Percentiles rank a stretch among this genome's conserved stretches.
phyloP scores from a whole-genome alignment of 148 eudicot genomes.

The Vaccinium vitisidaea region DNA sequence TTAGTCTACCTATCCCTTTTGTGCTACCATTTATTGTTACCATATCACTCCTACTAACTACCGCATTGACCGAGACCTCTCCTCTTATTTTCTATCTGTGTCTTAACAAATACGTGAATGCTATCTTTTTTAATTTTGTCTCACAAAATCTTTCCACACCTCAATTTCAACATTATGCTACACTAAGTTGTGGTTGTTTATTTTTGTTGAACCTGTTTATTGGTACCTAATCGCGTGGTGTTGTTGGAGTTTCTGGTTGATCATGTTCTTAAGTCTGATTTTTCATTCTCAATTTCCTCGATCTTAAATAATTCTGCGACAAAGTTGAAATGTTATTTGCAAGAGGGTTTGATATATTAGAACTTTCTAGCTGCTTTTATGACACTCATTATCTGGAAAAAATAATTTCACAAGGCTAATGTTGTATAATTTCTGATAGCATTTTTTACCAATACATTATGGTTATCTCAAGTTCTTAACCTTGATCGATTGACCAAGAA shows the following conservation, averaged over 20 bases:
- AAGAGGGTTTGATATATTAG: conserved; percentile 2
- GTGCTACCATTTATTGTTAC: no score
- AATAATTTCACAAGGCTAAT: background rate
- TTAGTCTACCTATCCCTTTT: no score
- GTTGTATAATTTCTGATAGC: background rate
- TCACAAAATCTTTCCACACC: no score
- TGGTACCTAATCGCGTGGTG: background rate
- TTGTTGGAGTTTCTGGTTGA: background rate
- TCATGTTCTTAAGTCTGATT: background rate
- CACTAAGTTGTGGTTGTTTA: background rate
- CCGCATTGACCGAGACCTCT: no score
- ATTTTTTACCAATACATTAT: background rate
- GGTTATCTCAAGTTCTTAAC: background rate
- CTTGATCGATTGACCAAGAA: background rate
- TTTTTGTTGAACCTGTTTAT: background rate
- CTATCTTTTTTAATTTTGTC: no score
- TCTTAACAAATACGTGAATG: no score
- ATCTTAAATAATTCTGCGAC: background rate
- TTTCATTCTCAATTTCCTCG: background rate
- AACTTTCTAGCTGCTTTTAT: background rate
- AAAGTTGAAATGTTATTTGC: background rate
- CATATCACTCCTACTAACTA: no score
- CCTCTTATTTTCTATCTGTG: no score
- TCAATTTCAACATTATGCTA: no score
- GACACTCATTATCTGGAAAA: background rate